Conservation (phyloP, 2,329 filamentous ascomycete species). For the Fusarium dimerum region DNA sequence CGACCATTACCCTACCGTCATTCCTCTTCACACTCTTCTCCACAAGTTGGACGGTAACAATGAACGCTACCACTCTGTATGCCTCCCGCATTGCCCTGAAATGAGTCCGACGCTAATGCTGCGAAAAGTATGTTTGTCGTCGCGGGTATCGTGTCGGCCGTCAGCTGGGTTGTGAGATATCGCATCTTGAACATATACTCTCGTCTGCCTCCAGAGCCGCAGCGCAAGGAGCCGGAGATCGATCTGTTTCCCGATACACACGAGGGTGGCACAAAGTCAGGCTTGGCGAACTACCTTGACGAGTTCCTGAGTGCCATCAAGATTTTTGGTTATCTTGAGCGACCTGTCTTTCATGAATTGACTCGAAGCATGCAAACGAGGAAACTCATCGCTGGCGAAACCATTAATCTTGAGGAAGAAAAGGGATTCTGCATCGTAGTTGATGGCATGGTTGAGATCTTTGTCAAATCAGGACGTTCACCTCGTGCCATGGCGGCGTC, state of each 20-base stretch:
- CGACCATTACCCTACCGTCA: slow-evolving; percentile 85
- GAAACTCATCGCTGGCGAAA: slow-evolving; percentile 95
- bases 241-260: slow-evolving; percentile 94
- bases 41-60: slow-evolving; percentile 92
- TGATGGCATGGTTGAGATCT: slow-evolving; percentile 94
- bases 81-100: slow-evolving; percentile 29
- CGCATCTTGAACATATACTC: slow-evolving; percentile 97
- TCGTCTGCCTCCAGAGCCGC: slow-evolving; percentile 87
- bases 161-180: slow-evolving; percentile 93
- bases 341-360: slow-evolving; percentile 95
- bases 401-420: slow-evolving; percentile 91
- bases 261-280: slow-evolving; percentile 85
- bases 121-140: slow-evolving; percentile 69
- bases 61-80: slow-evolving; percentile 96
- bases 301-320: slow-evolving; percentile 99
- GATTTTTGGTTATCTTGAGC: slow-evolving; percentile 95
- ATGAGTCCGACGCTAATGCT: slow-evolving; percentile 11
- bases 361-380: slow-evolving; percentile 98
- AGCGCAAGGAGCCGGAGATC: slow-evolving; percentile 92
- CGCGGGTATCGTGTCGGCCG: slow-evolving; percentile 74
- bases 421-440: slow-evolving; percentile 98
- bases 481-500: slow-evolving; percentile 37
- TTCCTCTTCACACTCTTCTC: slow-evolving; percentile 89
- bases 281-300: slow-evolving; percentile 93
- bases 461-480: slow-evolving; percentile 82